Conservation (phyloP, 257 asterid genomes). For the Coffea eugenioides region DNA sequence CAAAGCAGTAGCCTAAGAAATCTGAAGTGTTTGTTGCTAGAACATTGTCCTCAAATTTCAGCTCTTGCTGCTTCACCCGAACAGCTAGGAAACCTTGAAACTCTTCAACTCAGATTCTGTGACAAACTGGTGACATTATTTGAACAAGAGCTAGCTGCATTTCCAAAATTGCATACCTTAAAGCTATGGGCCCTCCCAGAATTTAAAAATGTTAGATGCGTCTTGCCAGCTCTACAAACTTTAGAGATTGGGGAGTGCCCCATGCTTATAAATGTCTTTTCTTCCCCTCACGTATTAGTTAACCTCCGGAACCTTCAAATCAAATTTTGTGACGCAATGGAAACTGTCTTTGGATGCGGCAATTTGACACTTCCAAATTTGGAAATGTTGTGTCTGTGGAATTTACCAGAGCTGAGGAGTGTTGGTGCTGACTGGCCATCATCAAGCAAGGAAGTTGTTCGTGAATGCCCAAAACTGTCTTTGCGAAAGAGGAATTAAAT, state of each 20-base stretch:
- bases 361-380: neutral
- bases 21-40: conserved; percentile 36
- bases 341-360: conserved; percentile 7
- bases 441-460: neutral
- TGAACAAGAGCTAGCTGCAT: conserved; percentile 12
- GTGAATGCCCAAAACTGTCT: conserved; percentile 14
- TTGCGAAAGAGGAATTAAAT: neutral
- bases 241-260: conserved; percentile 42
- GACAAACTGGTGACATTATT: conserved; percentile 19
- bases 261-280: conserved; percentile 15
- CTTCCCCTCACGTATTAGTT: neutral
- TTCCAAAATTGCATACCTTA: conserved; percentile 22
- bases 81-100: conserved; percentile 28
- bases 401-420: conserved; percentile 9
- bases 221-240: conserved; percentile 11
- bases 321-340: conserved; percentile 26
- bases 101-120: conserved; percentile 37
- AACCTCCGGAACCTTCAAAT: neutral
- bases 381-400: conserved; percentile 6
- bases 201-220: conserved; percentile 13
- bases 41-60: conserved; percentile 36
- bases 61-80: conserved; percentile 17
- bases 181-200: conserved; percentile 38
- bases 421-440: neutral
- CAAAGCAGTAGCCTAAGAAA: conserved; percentile 14